Percentiles rank a stretch among this genome's conserved stretches.
Evolutionary conservation across 139 green algal genomes (phyloP).

Genomic region (Chlorella vulgaris): DNA sequence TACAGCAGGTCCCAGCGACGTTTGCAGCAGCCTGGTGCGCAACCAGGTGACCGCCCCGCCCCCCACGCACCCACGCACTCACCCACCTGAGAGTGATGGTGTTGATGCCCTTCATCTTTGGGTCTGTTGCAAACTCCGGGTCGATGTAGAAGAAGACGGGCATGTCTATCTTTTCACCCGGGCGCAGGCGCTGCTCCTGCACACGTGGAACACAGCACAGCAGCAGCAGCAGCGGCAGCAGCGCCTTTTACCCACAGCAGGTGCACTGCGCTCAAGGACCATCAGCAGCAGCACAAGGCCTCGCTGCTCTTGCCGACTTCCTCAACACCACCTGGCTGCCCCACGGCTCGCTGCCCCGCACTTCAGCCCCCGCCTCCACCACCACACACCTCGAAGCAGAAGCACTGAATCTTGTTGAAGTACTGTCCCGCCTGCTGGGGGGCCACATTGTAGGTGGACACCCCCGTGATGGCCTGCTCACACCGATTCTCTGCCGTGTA

Average conservation of each 20-base stretch:
- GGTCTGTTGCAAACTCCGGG: constrained; percentile 91
- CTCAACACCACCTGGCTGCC: too few species aligned
- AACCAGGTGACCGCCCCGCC: too few species aligned
- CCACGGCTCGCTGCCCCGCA: neutral
- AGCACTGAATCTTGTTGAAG: constrained; percentile 99
- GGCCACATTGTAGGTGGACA: constrained; percentile 98
- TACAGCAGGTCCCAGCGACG: too few species aligned
- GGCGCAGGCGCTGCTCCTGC: constrained; percentile 89
- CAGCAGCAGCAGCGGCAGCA: neutral
- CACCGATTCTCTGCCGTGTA: constrained; percentile 93
- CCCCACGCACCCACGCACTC: too few species aligned
- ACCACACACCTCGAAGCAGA: constrained; percentile 83
- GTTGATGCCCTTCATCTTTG: constrained; percentile 81
- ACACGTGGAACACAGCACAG: neutral
- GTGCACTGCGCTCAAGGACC: too few species aligned
- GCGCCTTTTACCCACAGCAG: too few species aligned
- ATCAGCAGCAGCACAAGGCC: too few species aligned
- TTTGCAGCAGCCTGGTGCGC: too few species aligned
- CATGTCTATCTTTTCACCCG: constrained; percentile 95
- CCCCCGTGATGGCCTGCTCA: constrained; percentile 75
- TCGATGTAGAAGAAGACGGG: constrained; percentile 99
- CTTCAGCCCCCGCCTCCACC: neutral
- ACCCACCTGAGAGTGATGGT: constrained; percentile 84
- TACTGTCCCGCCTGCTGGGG: constrained; percentile 88
- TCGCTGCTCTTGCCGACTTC: too few species aligned